Evolutionary conservation across 75 land plant genomes (phyloP), one percentile per base, ranked within the genome.

Genomic region (Azolla pinnata): DNA sequence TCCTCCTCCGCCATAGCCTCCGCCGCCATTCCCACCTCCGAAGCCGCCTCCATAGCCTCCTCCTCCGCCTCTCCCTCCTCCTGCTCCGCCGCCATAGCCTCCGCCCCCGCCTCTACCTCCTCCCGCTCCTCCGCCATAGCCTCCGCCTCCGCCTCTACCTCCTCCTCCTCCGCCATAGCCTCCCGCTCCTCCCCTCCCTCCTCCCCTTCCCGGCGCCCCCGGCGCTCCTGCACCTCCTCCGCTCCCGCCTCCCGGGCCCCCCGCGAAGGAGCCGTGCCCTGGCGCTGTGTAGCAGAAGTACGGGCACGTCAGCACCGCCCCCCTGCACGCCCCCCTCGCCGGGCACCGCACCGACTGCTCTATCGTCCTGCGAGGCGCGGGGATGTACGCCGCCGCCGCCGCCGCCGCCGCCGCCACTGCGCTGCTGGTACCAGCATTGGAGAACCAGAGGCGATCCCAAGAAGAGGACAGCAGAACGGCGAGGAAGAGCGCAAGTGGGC

Each of bases 231-330:
- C n/a, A 4, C 29, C 29, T 2, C 54, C 54, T 23, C 54, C 54
- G 1, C 29, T 5, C 40, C 40, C 54, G 3, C 54, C 54, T 52
- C 54, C 54, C 25, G 54, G 54, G 3, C 54, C 54, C 29, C 54
- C 54, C 29, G 29, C 9, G 54, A 52, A 52, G 2, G 54, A 52
- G 28, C 54, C 54, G 29, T 52, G 54, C 28, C 54, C 54, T 2
- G 29, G 29, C 18, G 54, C 54, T 29, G 54, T 52, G 54, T 52
- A 52, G 54, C 54, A 52, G 54, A 52, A 52, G 4, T 23, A 24
- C 26, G 54, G 54, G 14, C 54, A 52, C 24, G 54, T 52, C 4
- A 52, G 54, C 54, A 52, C 28, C 54, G 26, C 29, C 25, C 54
- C 29, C 29, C 24, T 24, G 21, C 49, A 46, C 2, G 10, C 23